Percentiles rank a stretch among this genome's conserved stretches.
Evolutionary conservation across 2,329 filamentous ascomycete genomes (phyloP).

Genomic region (Septoria linicola): DNA sequence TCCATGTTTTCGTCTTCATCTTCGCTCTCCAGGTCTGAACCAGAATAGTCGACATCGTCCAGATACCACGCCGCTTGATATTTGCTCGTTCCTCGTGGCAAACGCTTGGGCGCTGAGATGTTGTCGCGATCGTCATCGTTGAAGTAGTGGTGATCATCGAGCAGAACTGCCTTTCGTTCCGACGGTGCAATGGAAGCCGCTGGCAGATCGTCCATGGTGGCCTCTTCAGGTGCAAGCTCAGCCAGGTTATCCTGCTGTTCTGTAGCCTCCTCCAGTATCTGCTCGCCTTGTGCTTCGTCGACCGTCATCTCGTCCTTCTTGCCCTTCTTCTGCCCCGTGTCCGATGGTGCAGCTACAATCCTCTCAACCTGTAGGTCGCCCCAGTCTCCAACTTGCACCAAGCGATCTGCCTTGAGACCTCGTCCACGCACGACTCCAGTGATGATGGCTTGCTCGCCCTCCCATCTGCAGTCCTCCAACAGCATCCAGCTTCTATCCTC

Average conservation of each 20-base stretch:
- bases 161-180: constrained; percentile 74
- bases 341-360: constrained; percentile 73
- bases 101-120: constrained; percentile 63
- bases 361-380: constrained; percentile 90
- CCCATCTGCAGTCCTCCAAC: constrained; percentile 76
- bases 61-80: constrained; percentile 96
- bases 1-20: constrained; percentile 57
- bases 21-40: constrained; percentile 73
- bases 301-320: constrained; percentile 63
- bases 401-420: constrained; percentile 81
- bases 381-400: constrained; percentile 91
- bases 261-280: constrained; percentile 68
- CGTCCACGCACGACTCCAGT: constrained; percentile 85
- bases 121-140: constrained; percentile 75
- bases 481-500: constrained; percentile 96
- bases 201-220: constrained; percentile 69
- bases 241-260: constrained; percentile 80
- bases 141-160: constrained; percentile 98
- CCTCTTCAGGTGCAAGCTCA: constrained; percentile 82
- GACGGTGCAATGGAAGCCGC: constrained; percentile 50
- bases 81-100: constrained; percentile 87
- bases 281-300: constrained; percentile 58
- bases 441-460: constrained; percentile 54
- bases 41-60: constrained; percentile 75
- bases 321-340: constrained; percentile 53